Base-by-base conservation (phyloP, 176 grass and related monocot species). In the Triticum monococcum region DNA sequence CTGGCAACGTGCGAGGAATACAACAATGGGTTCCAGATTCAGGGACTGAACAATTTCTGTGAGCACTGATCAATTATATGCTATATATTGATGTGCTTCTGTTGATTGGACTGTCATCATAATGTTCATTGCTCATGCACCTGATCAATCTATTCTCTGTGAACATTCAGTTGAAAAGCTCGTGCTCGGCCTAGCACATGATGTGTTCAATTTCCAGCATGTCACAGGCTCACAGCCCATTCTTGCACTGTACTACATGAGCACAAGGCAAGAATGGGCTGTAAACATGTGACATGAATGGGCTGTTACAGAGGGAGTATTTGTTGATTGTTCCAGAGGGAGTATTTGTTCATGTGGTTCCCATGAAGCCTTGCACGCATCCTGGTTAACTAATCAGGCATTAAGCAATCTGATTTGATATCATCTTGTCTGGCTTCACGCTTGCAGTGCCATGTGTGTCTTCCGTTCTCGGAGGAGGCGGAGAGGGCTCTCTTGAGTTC, bases 401-500 rank as follows among this genome's bases (percentile, higher is more conserved):
- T 43, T 43, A 43, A 43, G 10, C 41, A 45, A 0, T 1, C 43
- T 46, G 12, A 46, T 46, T 13, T 46, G 43, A 13, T 46, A 13
- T 13, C 43, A 46, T 46, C 43, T 46, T 46, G 43, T 3, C 43
- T 45, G 3, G 43, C 43, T 45, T 45, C 1, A 45, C 43, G 43
- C 43, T 46, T 40, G 35, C 35, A 36, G 35, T 40, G n/a, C n/a
- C 0, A 40, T 94, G 61, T 81, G 75, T 13, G 43, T 13, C 3
- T 4, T 46, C 12, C 2, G 54, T 92, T 73, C 18, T 92, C 22
- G 38, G 62, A 89, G 41, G 92, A 89, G 4, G 75, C 89, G 3
- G 69, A 87, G 75, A 85, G 13, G 13, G 83, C 76, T 33, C 28
- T 93, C 64, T 25, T 90, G 20, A 35, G 86, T 78, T 90, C 86